Base-by-base conservation (phyloP, 1,284 basidiomycete species). In the Rhodotorula sp. region DNA sequence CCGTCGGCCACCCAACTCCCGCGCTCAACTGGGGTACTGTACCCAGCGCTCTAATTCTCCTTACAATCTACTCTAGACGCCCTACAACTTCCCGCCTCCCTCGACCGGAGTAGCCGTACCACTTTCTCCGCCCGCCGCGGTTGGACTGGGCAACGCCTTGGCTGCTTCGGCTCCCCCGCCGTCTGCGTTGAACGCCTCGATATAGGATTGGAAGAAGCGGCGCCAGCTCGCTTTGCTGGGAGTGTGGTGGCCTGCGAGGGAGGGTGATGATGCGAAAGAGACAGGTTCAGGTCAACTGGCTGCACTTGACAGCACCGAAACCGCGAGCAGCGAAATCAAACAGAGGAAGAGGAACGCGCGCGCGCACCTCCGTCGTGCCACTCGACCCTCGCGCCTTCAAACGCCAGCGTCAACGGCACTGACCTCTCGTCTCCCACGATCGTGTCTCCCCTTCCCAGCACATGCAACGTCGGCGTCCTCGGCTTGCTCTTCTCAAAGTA, bases 401-500 rank as follows among this genome's bases (percentile, higher is more conserved):
- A 89, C 9, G 86, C 82, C 2, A 85, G 84, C 13, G 90, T 79
- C 24, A 94, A 80, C 15, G 82, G 81, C 73, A 84, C 83, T 5
- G 89, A 85, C 32, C 90, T 83, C 77, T 90, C 91, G 74, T 87
- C 86, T 5, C 87, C 81, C 5, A 95, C 90, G 49, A 95, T 85
- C 20, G 91, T 85, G 76, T 95, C 92, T 55, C 84, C 92, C n/a
- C n/a, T 44, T 8, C 93, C 92, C 10, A 92, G 82, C 24, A 95
- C 83, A 78, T 93, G 91, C 29, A 96, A 82, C 0, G 90, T 92
- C 7, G 88, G 90, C 1, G 92, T 77, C 67, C 32, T 70, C 57
- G 24, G 79, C 65, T 36, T 69, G 58, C 1, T 80, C 39, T 44
- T 8, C 78, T 30, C 79, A 66, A 78, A 83, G 81, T 27, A 81